Base-by-base conservation (phyloP, 345 rosid genomes). In the Boechera retrofracta region DNA sequence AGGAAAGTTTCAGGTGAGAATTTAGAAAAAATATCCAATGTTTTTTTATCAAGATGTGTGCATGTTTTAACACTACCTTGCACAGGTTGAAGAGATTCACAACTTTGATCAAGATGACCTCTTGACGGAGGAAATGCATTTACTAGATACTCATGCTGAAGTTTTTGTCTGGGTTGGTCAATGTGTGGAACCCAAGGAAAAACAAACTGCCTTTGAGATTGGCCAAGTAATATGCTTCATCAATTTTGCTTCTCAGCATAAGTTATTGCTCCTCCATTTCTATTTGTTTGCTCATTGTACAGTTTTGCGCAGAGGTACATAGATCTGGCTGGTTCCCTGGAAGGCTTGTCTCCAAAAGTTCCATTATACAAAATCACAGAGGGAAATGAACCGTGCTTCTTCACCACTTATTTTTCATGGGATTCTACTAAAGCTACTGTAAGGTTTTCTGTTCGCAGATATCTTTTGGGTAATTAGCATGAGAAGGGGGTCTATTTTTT, bases 121-220 rank as follows among this genome's bases (percentile, higher is more conserved):
- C 39, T 81, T 96, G 87, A 86, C 98, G 5, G 99, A 96, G 80
- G 99, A 96, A 76, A 82, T 89, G 76, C 77, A 91, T 87, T 81
- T 96, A 74, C 91, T 96, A 44, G 99, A 96, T 81, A 91, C 98
- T 38, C 94, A 87, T 72, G 94, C 96, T 67, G 99, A 93, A 81
- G 97, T 93, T 65, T 96, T 93, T 87, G 88, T 93, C 71, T 96
- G 99, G 99, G 90, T 93, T 83, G 99, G 99, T 59, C 93, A 91
- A 55, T 89, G 82, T 8, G 94, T 84, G 49, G 98, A 93, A 68
- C 24, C 92, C 55, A 89, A 86, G 79, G 96, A 96, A 81, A 96
- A 96, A 85, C 93, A 91, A 82, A 86, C 61, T 84, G 96, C 90
- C 75, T 91, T 93, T 64, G 98, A 89, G 68, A 83, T 91, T 85